phyloP scores from a whole-genome alignment of 768 basidiomycete genomes.

The Punctularia strigosozonata region DNA sequence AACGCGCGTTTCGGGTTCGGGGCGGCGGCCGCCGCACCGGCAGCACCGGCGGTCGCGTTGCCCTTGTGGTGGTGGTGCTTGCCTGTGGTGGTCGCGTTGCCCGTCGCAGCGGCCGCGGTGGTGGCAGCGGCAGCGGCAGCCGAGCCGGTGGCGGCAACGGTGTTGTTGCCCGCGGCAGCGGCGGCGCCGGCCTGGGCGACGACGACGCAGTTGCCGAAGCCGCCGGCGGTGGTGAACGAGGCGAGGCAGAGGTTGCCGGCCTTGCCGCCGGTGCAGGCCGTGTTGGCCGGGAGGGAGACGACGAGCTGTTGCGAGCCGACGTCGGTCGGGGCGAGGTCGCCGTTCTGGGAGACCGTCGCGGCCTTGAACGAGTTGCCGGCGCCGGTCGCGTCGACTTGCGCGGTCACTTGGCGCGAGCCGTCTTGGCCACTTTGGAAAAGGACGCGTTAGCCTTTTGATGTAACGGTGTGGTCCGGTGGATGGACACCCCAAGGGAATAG shows the following conservation, averaged over 20 bases:
- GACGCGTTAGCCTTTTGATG: too few relatives aligned
- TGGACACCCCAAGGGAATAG: background rate
- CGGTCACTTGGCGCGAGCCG: slow-evolving; percentile 34
- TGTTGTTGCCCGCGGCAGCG: too few relatives aligned
- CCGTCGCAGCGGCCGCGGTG: too few relatives aligned
- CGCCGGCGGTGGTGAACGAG: slow-evolving; percentile 34
- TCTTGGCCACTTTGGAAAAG: slow-evolving; percentile 28
- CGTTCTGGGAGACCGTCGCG: slow-evolving; percentile 32
- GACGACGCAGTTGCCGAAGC: slow-evolving; percentile 45
- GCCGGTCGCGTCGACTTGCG: slow-evolving; percentile 33
- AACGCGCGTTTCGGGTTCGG: too few relatives aligned
- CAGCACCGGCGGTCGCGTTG: too few relatives aligned
- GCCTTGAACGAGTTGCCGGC: slow-evolving; percentile 21
- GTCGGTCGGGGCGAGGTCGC: slow-evolving; percentile 29
- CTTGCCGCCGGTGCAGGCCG: slow-evolving; percentile 37
- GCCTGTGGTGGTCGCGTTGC: too few relatives aligned
- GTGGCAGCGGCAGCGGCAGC: too few relatives aligned
- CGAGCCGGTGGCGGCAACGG: too few relatives aligned
- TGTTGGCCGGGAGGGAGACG: slow-evolving; percentile 34
- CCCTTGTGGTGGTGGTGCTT: too few relatives aligned
- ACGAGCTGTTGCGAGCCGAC: slow-evolving; percentile 27
- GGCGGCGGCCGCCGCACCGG: too few relatives aligned
- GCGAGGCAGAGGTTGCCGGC: slow-evolving; percentile 35
- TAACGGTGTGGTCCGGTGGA: too few relatives aligned
- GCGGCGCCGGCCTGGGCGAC: slow-evolving; percentile 30